Base-by-base conservation (phyloP, 257 asterid species). In the Penstemon newberryi region DNA sequence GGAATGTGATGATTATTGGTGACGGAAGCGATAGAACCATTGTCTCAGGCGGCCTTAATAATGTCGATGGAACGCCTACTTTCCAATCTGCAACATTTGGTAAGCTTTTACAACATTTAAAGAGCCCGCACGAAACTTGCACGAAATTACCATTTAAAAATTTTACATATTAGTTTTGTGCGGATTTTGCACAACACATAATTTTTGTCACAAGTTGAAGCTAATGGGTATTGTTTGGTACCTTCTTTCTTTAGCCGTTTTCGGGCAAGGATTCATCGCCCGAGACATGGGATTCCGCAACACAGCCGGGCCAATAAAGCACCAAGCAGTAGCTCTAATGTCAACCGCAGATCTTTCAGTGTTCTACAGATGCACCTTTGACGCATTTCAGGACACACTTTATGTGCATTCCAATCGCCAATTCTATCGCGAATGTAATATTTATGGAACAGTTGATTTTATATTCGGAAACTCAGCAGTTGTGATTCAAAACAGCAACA, bases 401-500 rank as follows among this genome's bases (percentile, higher is more conserved):
- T 67, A 67, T n/a, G 0, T 40, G 13, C 72, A 56, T 9, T 67
- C 72, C 15, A 67, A 56, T 15, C 72, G 72, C 47, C 72, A 67
- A 15, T 67, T 67, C 64, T 67, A 67, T 37, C 56, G 65, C 38
- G 65, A 67, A 38, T 67, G 72, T 12, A 39, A 56, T 56, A 56
- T 56, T 25, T 67, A 67, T 42, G 72, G 72, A 3, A 67, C 72
- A 0, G 72, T 67, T 18, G 72, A 67, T 37, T 67, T 67, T 44
- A 67, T 56, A 40, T 67, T 67, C 9, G 72, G 72, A 38, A 67
- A 67, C 46, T 40, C 72, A 1, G 72, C 72, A 44, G 72, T 56
- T 11, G 72, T 67, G 8, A n/a, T 67, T 19, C 72, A 67, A 40
- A 67, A 67, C 46, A 56, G 72, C 72, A 67, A 67, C 65, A 67